Conservation (phyloP, 2,329 filamentous ascomycete species). For the Colletotrichum sp. region DNA sequence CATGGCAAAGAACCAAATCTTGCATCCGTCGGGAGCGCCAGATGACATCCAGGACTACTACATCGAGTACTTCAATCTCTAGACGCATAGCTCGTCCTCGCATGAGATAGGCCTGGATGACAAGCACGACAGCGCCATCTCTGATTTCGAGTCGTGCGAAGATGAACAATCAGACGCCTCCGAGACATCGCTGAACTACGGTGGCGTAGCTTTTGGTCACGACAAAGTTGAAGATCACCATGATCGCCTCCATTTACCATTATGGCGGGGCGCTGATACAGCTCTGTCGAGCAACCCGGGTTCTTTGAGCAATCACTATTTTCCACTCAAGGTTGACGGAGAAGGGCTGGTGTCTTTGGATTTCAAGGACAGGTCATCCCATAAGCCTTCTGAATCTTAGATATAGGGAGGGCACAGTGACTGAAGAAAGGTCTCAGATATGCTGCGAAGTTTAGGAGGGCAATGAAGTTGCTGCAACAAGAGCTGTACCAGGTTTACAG, state of each 20-base stretch:
- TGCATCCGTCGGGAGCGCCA: background rate
- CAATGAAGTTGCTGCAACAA: background rate
- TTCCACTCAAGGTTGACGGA: background rate
- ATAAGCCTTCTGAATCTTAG: background rate
- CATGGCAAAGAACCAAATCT: background rate
- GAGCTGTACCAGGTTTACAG: background rate
- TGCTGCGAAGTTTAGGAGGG: background rate
- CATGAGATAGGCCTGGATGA: no score
- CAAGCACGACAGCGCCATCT: background rate
- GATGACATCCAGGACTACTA: background rate
- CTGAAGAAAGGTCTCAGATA: rapidly evolving
- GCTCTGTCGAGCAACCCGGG: background rate
- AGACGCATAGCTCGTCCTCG: background rate
- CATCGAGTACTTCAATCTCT: background rate
- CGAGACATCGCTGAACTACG: background rate
- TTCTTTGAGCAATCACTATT: background rate
- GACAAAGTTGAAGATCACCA: background rate
- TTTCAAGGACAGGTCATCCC: background rate
- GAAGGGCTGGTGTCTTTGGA: background rate
- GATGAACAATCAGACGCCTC: background rate
- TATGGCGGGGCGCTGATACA: background rate
- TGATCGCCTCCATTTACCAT: background rate
- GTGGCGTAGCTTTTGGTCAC: background rate
- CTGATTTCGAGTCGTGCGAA: background rate
- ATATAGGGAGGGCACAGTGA: background rate